Evolutionary conservation across 805 yeast species (phyloP), one percentile per base, ranked within the genome.

Genomic region (Metschnikowia lachancei): DNA sequence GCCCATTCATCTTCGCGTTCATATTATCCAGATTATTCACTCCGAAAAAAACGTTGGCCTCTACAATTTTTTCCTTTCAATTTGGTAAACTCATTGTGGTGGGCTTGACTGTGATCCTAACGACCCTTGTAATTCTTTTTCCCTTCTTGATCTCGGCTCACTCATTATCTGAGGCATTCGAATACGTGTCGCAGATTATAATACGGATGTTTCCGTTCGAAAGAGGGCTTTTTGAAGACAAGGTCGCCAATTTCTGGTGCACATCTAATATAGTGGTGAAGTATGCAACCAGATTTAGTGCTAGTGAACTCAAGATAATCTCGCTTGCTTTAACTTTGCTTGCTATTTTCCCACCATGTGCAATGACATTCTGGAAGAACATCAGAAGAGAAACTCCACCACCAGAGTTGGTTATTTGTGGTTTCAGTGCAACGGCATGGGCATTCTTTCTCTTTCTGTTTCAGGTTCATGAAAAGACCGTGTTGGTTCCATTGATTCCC

Each of bases 171-270:
- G 59, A 56, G 17, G 55, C 50, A 11, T 14, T 46, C 12, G 40
- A 39, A 5, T 84, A 82, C 55, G 61, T 85, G 1, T 52, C 65
- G 22, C 95, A 87, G 61, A 75, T 83, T 2, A 38, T 82, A 2
- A 49, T 65, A 36, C 77, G 98, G 52, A 83, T 92, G 26, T 94
- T 94, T 64, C 99, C 99, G 1, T 92, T 94, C 55, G 79, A 82
- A 37, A 77, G 98, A 61, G 99, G 99, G 0, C 75, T 94, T 7
- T 94, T 95, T 75, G 99, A 94, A 64, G 98, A 94, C 62, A 94
- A 94, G 63, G 98, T 94, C 13, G 96, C 96, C 33, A 94, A 91
- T 61, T 85, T 94, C 59, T 94, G 99, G 99, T 91, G 98, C 65
- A 84, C 96, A n/a, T 72, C 90, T 1, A 94, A 94, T 63, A 72